Base-by-base conservation (phyloP, 2,329 filamentous ascomycete genomes). In the Beauveria sp. region DNA sequence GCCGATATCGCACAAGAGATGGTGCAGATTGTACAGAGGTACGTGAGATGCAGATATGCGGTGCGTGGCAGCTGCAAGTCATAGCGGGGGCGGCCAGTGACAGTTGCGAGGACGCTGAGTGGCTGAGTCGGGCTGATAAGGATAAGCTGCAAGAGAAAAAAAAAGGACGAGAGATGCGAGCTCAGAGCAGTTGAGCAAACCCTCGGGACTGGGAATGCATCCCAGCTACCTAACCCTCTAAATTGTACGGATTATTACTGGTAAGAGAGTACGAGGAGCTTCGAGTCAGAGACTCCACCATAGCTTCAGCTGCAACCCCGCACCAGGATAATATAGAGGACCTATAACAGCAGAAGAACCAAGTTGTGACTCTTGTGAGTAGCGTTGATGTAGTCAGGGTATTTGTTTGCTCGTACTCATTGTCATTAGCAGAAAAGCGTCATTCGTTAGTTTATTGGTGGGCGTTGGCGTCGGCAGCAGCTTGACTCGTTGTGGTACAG, bases 251-350 rank as follows among this genome's bases (percentile, higher is more conserved):
- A 52, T 5, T 26, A 26, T 10, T 10, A 52, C 8, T 18, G 26
- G 51, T 22, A 42, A 40, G 30, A 53, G 49, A 49, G 46, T 49
- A 49, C 22, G 58, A 42, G 52, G 61, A 60, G 52, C 46, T 59
- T 38, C 58, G 58, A 60, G 58, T 60, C 58, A 54, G 40, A 60
- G 58, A 28, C 49, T 42, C 58, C 58, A 60, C 58, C 50, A 60
- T 60, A 60, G 58, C 58, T 60, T 60, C 58, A 60, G 58, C 58
- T 59, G 16, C 30, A 20, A 24, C 43, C 43, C 58, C 58, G 40
- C 58, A 60, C 40, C 49, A 40, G 26, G 54, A 26, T 16, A 26
- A 28, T 28, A 38, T 34, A 52, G 18, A 58, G 24, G 5, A 38
- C 12, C 10, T 14, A 38, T 38, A 14, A 5, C 34, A 38, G 14